Evolutionary conservation across 176 grass and related monocot species (phyloP), one percentile per base, ranked within the genome.

Genomic region (Miscanthus lutarioriparius): DNA sequence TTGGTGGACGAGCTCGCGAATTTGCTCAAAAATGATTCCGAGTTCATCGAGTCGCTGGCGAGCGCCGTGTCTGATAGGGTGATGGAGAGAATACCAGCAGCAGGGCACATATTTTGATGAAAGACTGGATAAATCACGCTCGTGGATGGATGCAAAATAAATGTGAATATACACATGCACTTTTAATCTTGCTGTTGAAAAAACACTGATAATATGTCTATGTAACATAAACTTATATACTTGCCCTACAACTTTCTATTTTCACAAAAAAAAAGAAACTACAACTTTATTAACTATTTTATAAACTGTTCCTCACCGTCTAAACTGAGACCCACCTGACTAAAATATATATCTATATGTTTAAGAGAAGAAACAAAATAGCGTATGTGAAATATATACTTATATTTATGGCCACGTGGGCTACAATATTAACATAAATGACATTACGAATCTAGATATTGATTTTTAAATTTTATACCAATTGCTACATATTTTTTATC

Each of bases 41-140:
- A 86, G 74, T 90, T 90, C n/a, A 41, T 90, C 58, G 59, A 67
- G 44, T 15, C 67, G 8, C 37, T 90, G 0, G 82, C 58, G 0
- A 74, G 12, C 2, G 56, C 66, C 25, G 83, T 90, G 74, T 38
- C 67, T 6, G 67, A 62, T 4, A 79, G 39, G 66, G 44, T 90
- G 28, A 3, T 74, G 58, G 67, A 86, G 35, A 61, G 20, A 59
- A 15, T 79, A 58, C 67, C 67, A 7, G 13, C 19, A 61, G 2
- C 19, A 61, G 1, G 28, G n/a, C 32, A 39, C n/a, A 22, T 69
- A 63, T 62, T 35, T 39, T 44, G 20, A 51, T 19, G 22, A 6
- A 32, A 8, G 12, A 43, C 5, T 20, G 13, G 36, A 10, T 23
- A 4, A 17, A 41, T 19, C 13, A n/a, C 8, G n/a, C 19, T 38